Conservation (phyloP, 2,329 filamentous ascomycete genomes). For the Ceratocystis harringtonii region DNA sequence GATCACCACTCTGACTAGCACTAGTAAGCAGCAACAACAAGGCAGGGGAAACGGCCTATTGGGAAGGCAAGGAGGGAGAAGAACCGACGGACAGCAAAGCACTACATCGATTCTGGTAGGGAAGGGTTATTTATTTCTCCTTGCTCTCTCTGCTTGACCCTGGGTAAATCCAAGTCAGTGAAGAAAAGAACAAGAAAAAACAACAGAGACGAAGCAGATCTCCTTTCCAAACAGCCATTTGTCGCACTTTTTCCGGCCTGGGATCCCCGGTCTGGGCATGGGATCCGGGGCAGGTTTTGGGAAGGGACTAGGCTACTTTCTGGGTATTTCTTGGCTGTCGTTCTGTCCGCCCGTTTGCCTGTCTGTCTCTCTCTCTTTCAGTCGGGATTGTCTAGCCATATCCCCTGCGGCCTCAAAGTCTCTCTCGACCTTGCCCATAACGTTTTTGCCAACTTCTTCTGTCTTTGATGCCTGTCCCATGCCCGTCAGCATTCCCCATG, state of each 20-base stretch:
- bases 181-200: background rate
- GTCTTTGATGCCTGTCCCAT: background rate
- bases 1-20: too few species aligned
- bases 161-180: background rate
- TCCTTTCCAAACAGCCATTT: background rate
- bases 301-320: background rate
- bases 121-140: background rate
- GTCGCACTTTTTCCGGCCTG: background rate
- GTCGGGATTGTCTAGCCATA: too few species aligned
- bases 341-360: background rate
- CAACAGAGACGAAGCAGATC: background rate
- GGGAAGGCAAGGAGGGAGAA: background rate
- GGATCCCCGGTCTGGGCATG: background rate
- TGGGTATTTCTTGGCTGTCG: background rate
- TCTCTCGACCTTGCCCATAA: background rate
- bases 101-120: background rate
- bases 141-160: background rate
- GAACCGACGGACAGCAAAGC: background rate
- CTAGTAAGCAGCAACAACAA: background rate
- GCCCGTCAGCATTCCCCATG: background rate
- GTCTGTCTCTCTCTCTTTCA: background rate
- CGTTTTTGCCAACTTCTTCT: background rate
- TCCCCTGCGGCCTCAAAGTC: background rate
- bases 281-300: background rate
- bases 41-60: background rate